phyloP scores from a whole-genome alignment of 2,329 filamentous ascomycete genomes.

The Pseudogymnoascus sp. region DNA sequence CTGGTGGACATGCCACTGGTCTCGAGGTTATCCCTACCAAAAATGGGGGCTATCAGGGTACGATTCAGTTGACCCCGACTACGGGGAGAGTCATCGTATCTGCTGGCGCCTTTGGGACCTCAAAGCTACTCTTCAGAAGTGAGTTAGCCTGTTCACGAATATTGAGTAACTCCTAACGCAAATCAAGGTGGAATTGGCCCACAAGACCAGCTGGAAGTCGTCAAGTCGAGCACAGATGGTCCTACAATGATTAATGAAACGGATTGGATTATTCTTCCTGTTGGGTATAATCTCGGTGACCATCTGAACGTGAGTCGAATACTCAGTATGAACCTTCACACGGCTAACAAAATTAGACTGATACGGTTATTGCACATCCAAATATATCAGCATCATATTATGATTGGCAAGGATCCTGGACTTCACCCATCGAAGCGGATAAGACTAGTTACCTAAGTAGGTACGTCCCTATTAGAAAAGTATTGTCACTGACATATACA shows the following conservation, averaged over 20 bases:
- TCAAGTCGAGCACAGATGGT: constrained; percentile 18
- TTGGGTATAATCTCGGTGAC: constrained; percentile 51
- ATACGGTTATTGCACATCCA: constrained; percentile 41
- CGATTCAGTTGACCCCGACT: constrained; percentile 48
- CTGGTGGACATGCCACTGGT: constrained; percentile 52
- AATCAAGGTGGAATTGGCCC: constrained; percentile 30
- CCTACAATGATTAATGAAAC: constrained; percentile 25
- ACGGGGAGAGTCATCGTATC: constrained; percentile 60
- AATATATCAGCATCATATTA: constrained; percentile 44
- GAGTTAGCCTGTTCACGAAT: constrained; percentile 55
- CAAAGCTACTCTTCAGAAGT: constrained; percentile 58
- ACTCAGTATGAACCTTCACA: constrained; percentile 6
- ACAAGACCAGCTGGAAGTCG: constrained; percentile 30
- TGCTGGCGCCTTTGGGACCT: constrained; percentile 59
- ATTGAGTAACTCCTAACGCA: constrained; percentile 30
- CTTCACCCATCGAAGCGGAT: constrained; percentile 37
- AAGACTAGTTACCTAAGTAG: constrained; percentile 35
- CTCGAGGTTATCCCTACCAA: constrained; percentile 54
- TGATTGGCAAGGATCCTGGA: constrained; percentile 55
- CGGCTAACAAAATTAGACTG: constrained; percentile 28
- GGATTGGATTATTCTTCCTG: constrained; percentile 49
- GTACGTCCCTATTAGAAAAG: constrained; percentile 10
- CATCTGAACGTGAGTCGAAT: constrained; percentile 38
- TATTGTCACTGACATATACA: constrained; percentile 16
- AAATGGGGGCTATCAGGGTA: constrained; percentile 46